Evolutionary conservation across 345 rosid genomes (phyloP), one percentile per base, ranked within the genome.

Genomic region (Cardiospermum halicacabum): DNA sequence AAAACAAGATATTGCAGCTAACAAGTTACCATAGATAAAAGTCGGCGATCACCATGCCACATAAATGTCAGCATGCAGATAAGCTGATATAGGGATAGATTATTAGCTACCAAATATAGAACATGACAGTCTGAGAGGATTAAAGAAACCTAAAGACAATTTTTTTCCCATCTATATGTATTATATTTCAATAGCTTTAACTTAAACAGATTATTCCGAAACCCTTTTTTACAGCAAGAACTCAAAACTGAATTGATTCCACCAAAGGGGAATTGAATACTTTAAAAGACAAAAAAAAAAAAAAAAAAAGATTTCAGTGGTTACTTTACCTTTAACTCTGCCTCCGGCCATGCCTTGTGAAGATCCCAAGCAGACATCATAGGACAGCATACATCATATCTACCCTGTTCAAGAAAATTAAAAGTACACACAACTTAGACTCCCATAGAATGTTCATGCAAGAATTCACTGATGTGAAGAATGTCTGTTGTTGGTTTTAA

Each of bases 331-430:
- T 81, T 87, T 36, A 94, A 80, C 22, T 87, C 93, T 60, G 96
- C 96, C 81, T 91, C 97, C 24, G 96, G 96, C 96, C 94, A 94
- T 69, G 89, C 87, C 81, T 77, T 94, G 66, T 87, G 99, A 65
- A 91, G 89, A 85, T 94, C 99, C 99, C 99, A 91, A 68, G 99
- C 99, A 53, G 99, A 94, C 95, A 94, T 89, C 95, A 94, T 89
- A 18, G 99, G 99, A 74, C 96, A 89, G 64, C 92, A 84, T 19
- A 87, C 75, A 56, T 94, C 99, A 74, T 91, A 91, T 80, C 97
- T 87, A 72, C 99, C 99, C 99, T 91, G 86, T 80, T 62, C 79
- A 76, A 67, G 57, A 43, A 42, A 47, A 48, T 45, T 47, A 59
- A 49, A 36, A 36, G 21, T 53, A 47, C 37, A 47, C 37, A 39